Evolutionary conservation across 169 alveolate species (phyloP).

Genomic region (Plasmodium gaboni): DNA sequence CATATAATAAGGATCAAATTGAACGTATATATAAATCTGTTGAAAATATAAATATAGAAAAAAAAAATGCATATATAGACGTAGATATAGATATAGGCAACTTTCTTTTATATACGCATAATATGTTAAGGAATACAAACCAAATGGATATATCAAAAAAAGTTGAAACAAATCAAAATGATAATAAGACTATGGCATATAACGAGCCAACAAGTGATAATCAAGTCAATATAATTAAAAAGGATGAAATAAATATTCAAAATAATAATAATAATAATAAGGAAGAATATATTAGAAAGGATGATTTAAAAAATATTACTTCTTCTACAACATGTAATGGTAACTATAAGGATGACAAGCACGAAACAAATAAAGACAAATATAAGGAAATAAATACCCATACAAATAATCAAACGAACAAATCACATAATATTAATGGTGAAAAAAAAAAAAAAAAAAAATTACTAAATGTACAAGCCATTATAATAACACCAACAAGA

Average conservation of each 20-base stretch:
- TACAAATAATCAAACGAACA: not conserved
- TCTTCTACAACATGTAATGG: not conserved
- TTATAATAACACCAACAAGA: conserved; percentile 93
- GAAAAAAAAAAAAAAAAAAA: conserved; percentile 9
- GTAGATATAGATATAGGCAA: conserved; percentile 10
- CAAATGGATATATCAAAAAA: not conserved
- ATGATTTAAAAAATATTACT: not conserved
- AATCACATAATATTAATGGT: not conserved
- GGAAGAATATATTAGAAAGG: conserved; percentile 1
- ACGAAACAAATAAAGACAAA: not conserved
- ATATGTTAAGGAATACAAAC: not conserved
- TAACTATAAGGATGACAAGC: no score
- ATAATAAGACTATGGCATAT: no score
- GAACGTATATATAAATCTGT: conserved; percentile 19
- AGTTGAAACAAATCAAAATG: no score
- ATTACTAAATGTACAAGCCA: conserved; percentile 82
- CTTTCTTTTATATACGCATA: conserved; percentile 12
- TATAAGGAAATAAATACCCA: not conserved
- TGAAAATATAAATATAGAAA: conserved; percentile 19
- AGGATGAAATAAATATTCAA: no score
- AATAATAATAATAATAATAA: not conserved
- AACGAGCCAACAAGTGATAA: no score
- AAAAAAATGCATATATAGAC: conserved; percentile 5
- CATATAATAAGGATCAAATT: conserved; percentile 1
- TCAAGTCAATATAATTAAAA: no score